phyloP scores from a whole-genome alignment of 1,139 yeast genomes.

The Casaregolazyma lundiana region DNA sequence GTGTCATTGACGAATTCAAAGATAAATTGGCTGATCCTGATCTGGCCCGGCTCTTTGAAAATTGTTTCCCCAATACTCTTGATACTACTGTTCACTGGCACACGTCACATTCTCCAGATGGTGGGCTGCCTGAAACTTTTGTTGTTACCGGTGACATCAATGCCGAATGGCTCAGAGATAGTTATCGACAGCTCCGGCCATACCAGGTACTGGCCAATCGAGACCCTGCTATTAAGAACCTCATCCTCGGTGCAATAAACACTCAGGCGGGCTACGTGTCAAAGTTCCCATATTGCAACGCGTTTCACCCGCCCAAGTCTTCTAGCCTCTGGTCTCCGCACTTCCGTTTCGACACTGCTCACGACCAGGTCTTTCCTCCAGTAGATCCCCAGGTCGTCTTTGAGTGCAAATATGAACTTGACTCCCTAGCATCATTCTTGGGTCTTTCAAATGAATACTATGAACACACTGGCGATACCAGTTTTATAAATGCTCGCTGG shows the following conservation, averaged over 20 bases:
- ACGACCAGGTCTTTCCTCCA: slow-evolving; percentile 61
- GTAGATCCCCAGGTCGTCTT: slow-evolving; percentile 72
- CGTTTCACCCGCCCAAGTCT: slow-evolving; percentile 74
- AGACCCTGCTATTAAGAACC: slow-evolving; percentile 46
- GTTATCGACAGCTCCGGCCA: slow-evolving; percentile 77
- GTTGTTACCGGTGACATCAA: slow-evolving; percentile 83
- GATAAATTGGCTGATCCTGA: slow-evolving; percentile 54
- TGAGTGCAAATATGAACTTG: slow-evolving; percentile 88
- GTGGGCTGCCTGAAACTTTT: slow-evolving; percentile 48
- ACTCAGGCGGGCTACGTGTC: slow-evolving; percentile 66
- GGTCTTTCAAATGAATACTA: slow-evolving; percentile 70
- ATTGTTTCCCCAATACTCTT: slow-evolving; percentile 80
- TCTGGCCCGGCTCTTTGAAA: slow-evolving; percentile 70
- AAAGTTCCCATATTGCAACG: slow-evolving; percentile 78
- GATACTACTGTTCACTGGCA: slow-evolving; percentile 87
- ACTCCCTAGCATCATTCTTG: slow-evolving; percentile 77
- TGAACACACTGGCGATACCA: slow-evolving; percentile 45
- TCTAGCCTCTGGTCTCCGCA: slow-evolving; percentile 1
- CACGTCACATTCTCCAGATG: slow-evolving; percentile 25
- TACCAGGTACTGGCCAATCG: slow-evolving; percentile 56
- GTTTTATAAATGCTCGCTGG: slow-evolving; percentile 58
- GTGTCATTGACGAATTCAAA: slow-evolving; percentile 51
- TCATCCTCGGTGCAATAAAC: slow-evolving; percentile 73
- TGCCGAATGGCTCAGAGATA: slow-evolving; percentile 87
- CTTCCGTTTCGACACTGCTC: slow-evolving; percentile 45